Base-by-base conservation (phyloP, 106 monocot species). In the Dendrobium officinale region DNA sequence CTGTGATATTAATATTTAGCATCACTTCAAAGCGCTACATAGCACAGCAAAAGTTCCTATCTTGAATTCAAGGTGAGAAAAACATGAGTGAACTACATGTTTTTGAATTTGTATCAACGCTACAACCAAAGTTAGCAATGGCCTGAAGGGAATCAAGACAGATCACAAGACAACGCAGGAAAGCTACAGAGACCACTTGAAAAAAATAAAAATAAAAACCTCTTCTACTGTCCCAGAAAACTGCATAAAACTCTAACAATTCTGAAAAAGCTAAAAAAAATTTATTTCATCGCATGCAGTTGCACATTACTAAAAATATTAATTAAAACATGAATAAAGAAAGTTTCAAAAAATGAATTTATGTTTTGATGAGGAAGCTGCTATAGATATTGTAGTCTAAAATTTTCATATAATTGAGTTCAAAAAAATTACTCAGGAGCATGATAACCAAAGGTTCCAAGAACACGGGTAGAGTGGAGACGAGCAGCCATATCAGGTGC, bases 361-460 rank as follows among this genome's bases (percentile, higher is more conserved):
- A 70, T 11, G 70, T 6, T 29, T 37, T 33, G 37, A 33, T 37
- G 33, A 33, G 9, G 37, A 13, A 40, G 24, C 4, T 70, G 15
- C 29, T 22, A 15, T 17, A 70, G 20, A 37, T 10, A 67, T 10
- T 26, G 26, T 67, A 67, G 5, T 67, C 10, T 1, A 67, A 7
- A n/a, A 19, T 26, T 67, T 26, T 67, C 27, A 27, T 26, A 5
- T 27, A 70, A 13, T 13, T 10, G 26, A 49, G 15, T 76, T 76
- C 0, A 27, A 76, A 22, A 48, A 1, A 47, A 75, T 88, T 90
- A 93, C 93, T 97, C 97, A 77, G 97, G 94, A 66, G 97, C 94
- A 88, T 97, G 94, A 79, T 97, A 97, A 66, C 97, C 97, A 43
- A 97, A 97, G 56, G 92, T 97, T 79, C 97, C 97, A 19, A 97